Base-by-base conservation (phyloP, 345 rosid genomes). In the Eucalyptus marginata region DNA sequence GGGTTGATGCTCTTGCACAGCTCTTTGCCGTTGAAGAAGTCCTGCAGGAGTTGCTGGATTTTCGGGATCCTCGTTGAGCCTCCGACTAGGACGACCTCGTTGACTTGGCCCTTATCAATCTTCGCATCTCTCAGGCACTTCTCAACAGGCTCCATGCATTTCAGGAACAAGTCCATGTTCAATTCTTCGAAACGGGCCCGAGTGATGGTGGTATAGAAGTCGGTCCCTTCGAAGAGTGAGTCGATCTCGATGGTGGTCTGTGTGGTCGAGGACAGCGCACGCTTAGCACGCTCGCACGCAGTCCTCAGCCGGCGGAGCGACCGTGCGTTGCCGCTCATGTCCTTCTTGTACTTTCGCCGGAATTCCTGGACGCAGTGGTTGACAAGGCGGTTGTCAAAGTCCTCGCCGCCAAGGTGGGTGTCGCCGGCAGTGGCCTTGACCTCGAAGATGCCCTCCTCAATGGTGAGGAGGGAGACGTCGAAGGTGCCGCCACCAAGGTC, bases 401-500 rank as follows among this genome's bases (percentile, higher is more conserved):
- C 92, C 86, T 89, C 91, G 18, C 92, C 91, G 2, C 91, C 92
- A 33, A 92, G 89, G 47, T 92, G 92, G 59, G 92, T 92, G 66
- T 92, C 91, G 7, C 93, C 91, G 1, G 93, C 94, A 3, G 93
- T 90, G 9, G 91, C 93, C 87, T 93, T 93, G 54, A 93, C 93
- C 88, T 93, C 93, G 18, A 93, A 93, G 88, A 93, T 89, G 8
- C 94, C 94, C 64, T 90, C 94, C 86, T 93, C 93, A 8, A 93
- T 93, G 1, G 92, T 90, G 25, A 93, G 79, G 51, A 91, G 33
- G 4, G 92, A 93, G 20, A 93, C 94, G 84, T 92, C 93, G 33
- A 91, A 92, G 43, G 93, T 92, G 1, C 93, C 92, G 20, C 93
- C 93, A 2, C 93, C 93, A 3, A 92, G 92, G 43, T 92, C 93